Conservation (phyloP, 139 green algal genomes). For the Picochlorum sp. region DNA sequence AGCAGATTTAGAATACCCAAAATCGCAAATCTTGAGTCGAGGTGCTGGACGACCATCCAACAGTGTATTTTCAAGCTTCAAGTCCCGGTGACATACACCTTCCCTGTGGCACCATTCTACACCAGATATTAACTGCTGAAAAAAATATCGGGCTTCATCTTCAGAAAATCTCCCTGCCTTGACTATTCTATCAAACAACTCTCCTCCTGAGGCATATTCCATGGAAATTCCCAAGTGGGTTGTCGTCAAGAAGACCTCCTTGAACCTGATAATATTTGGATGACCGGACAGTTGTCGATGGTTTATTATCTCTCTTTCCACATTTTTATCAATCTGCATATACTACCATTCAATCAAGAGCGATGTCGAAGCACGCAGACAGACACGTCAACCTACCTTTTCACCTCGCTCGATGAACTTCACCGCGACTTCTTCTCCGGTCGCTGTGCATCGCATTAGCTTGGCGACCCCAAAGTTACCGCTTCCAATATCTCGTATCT, state of each 20-base stretch:
- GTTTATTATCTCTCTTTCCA: constrained; percentile 97
- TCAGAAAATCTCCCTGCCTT: constrained; percentile 85
- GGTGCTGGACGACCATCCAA: constrained; percentile 78
- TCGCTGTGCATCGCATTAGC: constrained; percentile 50
- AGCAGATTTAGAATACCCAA: constrained; percentile 63
- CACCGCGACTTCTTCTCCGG: constrained; percentile 64
- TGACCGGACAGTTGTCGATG: constrained; percentile 80
- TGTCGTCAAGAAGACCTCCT: constrained; percentile 67
- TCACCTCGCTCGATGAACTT: constrained; percentile 75
- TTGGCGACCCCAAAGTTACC: constrained; percentile 95
- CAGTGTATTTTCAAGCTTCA: constrained; percentile 98
- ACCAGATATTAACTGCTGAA: constrained; percentile 95
- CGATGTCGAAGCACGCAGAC: neutral
- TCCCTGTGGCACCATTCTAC: constrained; percentile 88
- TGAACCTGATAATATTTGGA: constrained; percentile 96
- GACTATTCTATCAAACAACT: constrained; percentile 96
- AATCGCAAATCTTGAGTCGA: constrained; percentile 96
- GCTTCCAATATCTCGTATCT: constrained; percentile 68
- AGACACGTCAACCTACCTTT: constrained; percentile 30
- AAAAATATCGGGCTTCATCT: constrained; percentile 97
- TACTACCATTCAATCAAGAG: neutral
- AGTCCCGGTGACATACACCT: constrained; percentile 91
- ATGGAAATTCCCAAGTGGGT: constrained; percentile 74
- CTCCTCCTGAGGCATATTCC: constrained; percentile 77
- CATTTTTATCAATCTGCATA: constrained; percentile 91